These are phyloP conservation scores for Saccharomyces hybrid DNA, from an alignment of 1,139 yeast genomes.

Conservation along the genomic window DNA sequence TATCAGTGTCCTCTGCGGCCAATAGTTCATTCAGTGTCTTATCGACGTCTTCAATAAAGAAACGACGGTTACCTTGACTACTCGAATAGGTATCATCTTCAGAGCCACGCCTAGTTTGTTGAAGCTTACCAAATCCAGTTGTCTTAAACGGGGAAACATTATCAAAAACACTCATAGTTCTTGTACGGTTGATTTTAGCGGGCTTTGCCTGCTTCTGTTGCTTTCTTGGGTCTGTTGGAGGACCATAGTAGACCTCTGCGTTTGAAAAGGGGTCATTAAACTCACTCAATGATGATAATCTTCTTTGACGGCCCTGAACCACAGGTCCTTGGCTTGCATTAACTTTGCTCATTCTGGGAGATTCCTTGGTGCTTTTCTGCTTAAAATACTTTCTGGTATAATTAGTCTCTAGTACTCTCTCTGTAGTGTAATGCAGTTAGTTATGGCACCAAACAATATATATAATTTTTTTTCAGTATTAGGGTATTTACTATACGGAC, in stretches of 20 bases:
- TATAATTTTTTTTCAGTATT: neutral
- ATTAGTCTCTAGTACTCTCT: neutral
- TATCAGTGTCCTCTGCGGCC: slow-evolving; percentile 79
- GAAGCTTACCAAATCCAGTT: slow-evolving; percentile 12
- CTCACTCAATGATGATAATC: slow-evolving; percentile 26
- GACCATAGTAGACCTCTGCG: slow-evolving; percentile 71
- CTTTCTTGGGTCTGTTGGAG: slow-evolving; percentile 47
- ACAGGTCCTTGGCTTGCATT: neutral
- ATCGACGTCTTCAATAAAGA: slow-evolving; percentile 70
- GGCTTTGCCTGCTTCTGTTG: slow-evolving; percentile 5
- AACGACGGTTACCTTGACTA: slow-evolving; percentile 42
- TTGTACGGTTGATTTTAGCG: slow-evolving; percentile 14
- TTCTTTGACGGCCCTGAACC: slow-evolving; percentile 16
- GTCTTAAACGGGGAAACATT: slow-evolving; percentile 24
- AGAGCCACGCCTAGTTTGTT: slow-evolving; percentile 52
- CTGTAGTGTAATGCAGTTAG: neutral
- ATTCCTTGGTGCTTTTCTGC: neutral
- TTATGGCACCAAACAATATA: neutral
- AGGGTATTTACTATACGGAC: neutral
- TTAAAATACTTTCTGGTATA: neutral
- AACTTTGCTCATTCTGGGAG: neutral
- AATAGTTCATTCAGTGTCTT: slow-evolving; percentile 62
- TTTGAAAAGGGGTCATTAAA: slow-evolving; percentile 52
- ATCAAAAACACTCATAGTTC: slow-evolving; percentile 38
- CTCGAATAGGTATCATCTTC: slow-evolving; percentile 47